A percentile compares a stretch with the other conserved stretches of the same genome.
phyloP scores from a whole-genome alignment of 768 basidiomycete genomes.

The Fomitopsis pulvina region DNA sequence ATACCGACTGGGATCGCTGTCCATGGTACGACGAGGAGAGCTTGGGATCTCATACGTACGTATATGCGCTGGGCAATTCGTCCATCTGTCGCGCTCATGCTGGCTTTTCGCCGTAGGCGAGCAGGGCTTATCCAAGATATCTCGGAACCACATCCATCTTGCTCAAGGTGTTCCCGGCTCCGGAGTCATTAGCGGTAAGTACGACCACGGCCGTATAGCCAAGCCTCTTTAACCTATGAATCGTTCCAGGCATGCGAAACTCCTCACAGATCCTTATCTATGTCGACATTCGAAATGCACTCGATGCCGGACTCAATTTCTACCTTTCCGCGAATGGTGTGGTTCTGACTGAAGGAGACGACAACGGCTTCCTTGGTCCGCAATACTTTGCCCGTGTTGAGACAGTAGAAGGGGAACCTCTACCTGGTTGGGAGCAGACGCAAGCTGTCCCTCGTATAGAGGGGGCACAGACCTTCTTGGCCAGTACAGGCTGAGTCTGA shows the following conservation, averaged over 20 bases:
- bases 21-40: constrained; percentile 66
- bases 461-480: background rate
- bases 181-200: constrained; percentile 70
- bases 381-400: constrained; percentile 70
- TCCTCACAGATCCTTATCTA: constrained; percentile 78
- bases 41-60: constrained; percentile 71
- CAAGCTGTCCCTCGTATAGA: background rate
- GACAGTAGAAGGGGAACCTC: constrained; percentile 28
- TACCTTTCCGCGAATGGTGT: constrained; percentile 84
- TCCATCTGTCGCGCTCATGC: background rate
- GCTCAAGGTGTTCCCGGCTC: constrained; percentile 69
- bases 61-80: background rate
- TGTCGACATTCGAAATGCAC: constrained; percentile 65
- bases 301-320: constrained; percentile 65
- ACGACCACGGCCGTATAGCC: background rate
- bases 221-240: background rate
- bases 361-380: constrained; percentile 49
- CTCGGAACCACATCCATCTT: constrained; percentile 87
- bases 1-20: constrained; percentile 69
- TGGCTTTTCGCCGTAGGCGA: constrained; percentile 34
- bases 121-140: constrained; percentile 78
- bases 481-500: constrained; percentile 12
- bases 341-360: constrained; percentile 76
- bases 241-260: constrained; percentile 65
- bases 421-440: constrained; percentile 20